These are phyloP conservation scores for Zizania palustris DNA, from an alignment of 202 grass and related monocot species.

Conservation along the genomic window DNA sequence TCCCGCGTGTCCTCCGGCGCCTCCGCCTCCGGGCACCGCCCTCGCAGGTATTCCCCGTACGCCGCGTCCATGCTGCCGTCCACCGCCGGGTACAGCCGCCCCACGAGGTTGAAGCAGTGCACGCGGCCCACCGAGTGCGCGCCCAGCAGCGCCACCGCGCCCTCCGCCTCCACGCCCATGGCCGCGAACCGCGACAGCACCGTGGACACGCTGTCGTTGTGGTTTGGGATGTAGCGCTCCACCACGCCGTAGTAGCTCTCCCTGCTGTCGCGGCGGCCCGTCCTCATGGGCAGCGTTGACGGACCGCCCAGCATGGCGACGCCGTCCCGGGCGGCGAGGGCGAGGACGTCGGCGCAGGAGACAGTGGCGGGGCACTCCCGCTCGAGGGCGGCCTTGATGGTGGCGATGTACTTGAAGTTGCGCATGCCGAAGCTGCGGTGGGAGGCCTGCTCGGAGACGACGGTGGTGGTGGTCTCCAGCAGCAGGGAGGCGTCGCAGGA, in stretches of 20 bases:
- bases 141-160: conserved; percentile 51
- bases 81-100: conserved; percentile 55
- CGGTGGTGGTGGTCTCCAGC: conserved; percentile 11
- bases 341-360: conserved; percentile 54
- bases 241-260: conserved; percentile 27
- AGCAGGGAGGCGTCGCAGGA: conserved; percentile 66
- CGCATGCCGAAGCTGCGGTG: conserved; percentile 66
- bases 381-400: conserved; percentile 52
- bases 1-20: conserved; percentile 49
- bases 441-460: conserved; percentile 51
- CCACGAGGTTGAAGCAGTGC: conserved; percentile 71
- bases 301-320: conserved; percentile 47
- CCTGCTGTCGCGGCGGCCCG: conserved; percentile 50
- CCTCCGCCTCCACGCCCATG: conserved; percentile 45
- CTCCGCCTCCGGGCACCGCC: conserved; percentile 48
- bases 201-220: conserved; percentile 45
- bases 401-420: conserved; percentile 67
- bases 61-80: conserved; percentile 52
- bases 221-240: conserved; percentile 52
- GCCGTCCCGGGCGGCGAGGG: conserved; percentile 40
- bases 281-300: conserved; percentile 31
- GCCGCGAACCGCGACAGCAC: conserved; percentile 54
- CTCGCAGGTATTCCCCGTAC: conserved; percentile 54
- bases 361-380: conserved; percentile 52
- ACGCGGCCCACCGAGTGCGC: conserved; percentile 75